phyloP scores from a whole-genome alignment of 2,329 filamentous ascomycete species.

The Hypoxylon sp. region DNA sequence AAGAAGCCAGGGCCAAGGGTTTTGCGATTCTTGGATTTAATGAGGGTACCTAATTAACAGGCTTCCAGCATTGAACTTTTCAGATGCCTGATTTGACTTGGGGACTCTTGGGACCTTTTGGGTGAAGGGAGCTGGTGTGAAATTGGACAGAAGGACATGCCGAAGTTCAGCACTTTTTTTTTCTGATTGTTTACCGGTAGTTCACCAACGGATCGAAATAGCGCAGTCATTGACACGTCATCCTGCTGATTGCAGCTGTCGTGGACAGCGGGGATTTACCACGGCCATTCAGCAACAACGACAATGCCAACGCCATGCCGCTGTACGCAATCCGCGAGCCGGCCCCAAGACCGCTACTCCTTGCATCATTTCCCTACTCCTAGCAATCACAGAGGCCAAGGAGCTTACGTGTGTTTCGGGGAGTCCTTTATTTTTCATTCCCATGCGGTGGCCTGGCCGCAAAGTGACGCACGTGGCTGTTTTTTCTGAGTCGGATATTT shows the following conservation, averaged over 20 bases:
- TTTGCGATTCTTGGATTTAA: constrained; percentile 19
- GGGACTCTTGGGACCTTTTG: neutral
- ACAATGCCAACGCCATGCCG: neutral
- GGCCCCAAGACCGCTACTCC: constrained; percentile 20
- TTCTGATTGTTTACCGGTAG: constrained; percentile 18
- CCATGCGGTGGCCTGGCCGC: constrained; percentile 3
- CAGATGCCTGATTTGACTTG: constrained; percentile 8
- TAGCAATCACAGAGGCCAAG: constrained; percentile 1
- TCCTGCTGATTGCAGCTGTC: constrained; percentile 39
- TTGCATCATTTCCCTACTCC: constrained; percentile 14
- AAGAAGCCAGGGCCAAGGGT: constrained; percentile 18
- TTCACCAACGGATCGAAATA: constrained; percentile 19
- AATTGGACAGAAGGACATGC: constrained; percentile 7
- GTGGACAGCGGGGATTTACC: constrained; percentile 27
- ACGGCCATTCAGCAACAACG: constrained; percentile 12
- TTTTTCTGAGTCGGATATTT: constrained; percentile 28
- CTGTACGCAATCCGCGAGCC: constrained; percentile 13
- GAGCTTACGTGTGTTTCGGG: constrained; percentile 28
- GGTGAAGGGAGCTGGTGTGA: neutral
- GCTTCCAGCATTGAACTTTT: constrained; percentile 13
- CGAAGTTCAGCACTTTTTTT: neutral
- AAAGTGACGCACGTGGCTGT: constrained; percentile 41
- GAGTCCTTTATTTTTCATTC: constrained; percentile 29
- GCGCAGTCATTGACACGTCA: constrained; percentile 40
- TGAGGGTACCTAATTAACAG: constrained; percentile 15